Evolutionary conservation across 192 early-diverging fungal genomes (phyloP).

Genomic region (Pecoramyces ruminantium): DNA sequence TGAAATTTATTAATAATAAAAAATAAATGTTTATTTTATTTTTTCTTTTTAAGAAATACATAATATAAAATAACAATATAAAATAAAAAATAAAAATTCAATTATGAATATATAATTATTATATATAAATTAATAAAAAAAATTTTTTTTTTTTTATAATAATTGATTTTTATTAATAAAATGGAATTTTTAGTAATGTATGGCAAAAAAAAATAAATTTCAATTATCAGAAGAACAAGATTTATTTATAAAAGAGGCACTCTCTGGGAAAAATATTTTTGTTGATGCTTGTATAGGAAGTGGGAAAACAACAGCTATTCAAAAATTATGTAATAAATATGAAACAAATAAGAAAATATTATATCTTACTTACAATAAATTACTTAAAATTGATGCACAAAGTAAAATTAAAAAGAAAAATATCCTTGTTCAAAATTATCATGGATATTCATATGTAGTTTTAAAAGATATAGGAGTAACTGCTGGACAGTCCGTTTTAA

Average conservation of each 20-base stretch:
- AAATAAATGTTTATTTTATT: too few relatives aligned
- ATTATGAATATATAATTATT: too few relatives aligned
- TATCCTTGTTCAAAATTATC: background rate
- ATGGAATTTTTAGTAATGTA: too few relatives aligned
- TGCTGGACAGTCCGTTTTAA: background rate
- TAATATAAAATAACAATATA: too few relatives aligned
- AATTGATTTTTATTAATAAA: too few relatives aligned
- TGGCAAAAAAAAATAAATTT: background rate
- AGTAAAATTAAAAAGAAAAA: background rate
- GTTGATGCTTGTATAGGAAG: background rate
- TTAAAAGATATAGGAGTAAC: background rate
- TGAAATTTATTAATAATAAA: too few relatives aligned
- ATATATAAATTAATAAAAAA: too few relatives aligned
- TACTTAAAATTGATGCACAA: background rate
- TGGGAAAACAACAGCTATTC: background rate
- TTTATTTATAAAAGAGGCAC: background rate
- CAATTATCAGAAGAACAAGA: background rate
- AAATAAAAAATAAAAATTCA: too few relatives aligned
- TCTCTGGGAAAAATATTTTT: background rate
- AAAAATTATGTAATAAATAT: background rate
- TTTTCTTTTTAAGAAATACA: too few relatives aligned
- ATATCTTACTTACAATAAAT: background rate
- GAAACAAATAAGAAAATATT: background rate
- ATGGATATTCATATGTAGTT: background rate
- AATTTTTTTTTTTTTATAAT: too few relatives aligned